Evolutionary conservation across 1,139 yeast genomes (phyloP).

Genomic region (Petasospora fabianii): DNA sequence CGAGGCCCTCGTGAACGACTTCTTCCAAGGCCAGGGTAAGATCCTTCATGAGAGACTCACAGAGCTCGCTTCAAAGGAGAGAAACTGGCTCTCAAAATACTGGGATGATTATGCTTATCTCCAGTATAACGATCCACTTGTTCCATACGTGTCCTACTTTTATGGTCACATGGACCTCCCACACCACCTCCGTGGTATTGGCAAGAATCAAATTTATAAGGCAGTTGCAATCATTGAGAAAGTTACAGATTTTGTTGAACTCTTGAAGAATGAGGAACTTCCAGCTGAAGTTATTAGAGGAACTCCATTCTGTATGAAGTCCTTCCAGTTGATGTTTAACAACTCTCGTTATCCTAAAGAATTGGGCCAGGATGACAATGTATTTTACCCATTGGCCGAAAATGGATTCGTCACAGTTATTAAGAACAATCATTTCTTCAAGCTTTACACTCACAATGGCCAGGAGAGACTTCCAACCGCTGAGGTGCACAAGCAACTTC

Average conservation of each 20-base stretch:
- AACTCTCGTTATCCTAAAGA: constrained; percentile 75
- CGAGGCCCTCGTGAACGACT: constrained; percentile 59
- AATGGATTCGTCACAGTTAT: constrained; percentile 73
- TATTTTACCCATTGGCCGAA: constrained; percentile 39
- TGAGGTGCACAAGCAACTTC: constrained; percentile 65
- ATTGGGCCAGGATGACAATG: constrained; percentile 53
- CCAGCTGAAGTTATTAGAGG: constrained; percentile 78
- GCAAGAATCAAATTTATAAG: constrained; percentile 69
- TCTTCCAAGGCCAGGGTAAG: constrained; percentile 63
- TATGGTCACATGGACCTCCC: constrained; percentile 74
- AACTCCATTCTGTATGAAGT: constrained; percentile 89
- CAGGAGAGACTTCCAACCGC: constrained; percentile 48
- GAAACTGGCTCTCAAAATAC: constrained; percentile 89
- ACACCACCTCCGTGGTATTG: constrained; percentile 42
- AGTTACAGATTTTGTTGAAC: constrained; percentile 51
- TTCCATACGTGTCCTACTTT: constrained; percentile 90
- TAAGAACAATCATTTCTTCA: constrained; percentile 78
- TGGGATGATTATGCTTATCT: constrained; percentile 96
- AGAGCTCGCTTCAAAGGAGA: constrained; percentile 39
- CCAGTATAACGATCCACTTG: constrained; percentile 88
- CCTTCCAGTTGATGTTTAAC: constrained; percentile 89
- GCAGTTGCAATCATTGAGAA: constrained; percentile 62
- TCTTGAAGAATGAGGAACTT: constrained; percentile 55
- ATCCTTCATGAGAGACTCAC: constrained; percentile 63
- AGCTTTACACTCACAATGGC: constrained; percentile 66